phyloP scores from a whole-genome alignment of 2,329 filamentous ascomycete species.

The Neofusicoccum ribis region DNA sequence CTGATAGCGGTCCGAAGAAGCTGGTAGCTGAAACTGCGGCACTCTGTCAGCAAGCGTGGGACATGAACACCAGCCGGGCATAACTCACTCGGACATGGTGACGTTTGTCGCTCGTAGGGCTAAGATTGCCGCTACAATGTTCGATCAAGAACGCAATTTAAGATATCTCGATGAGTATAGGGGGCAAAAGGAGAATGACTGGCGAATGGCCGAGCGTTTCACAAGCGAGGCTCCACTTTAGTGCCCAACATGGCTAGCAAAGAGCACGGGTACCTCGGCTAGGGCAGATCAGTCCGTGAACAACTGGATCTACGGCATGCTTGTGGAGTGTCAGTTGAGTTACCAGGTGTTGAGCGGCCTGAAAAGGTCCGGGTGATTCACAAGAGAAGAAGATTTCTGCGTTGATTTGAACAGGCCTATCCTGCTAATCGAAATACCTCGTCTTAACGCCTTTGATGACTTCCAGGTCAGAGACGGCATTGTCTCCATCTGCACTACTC shows the following conservation, averaged over 20 bases:
- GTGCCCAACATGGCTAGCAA: background rate
- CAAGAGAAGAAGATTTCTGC: too few relatives aligned
- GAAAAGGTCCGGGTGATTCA: too few relatives aligned
- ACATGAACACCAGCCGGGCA: background rate
- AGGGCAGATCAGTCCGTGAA: background rate
- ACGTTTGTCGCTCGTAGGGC: background rate
- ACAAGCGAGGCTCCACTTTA: background rate
- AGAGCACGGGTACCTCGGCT: background rate
- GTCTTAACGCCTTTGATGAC: too few relatives aligned
- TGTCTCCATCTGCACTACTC: too few relatives aligned
- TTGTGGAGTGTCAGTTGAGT: too few relatives aligned
- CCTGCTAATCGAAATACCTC: too few relatives aligned
- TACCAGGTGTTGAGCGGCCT: too few relatives aligned
- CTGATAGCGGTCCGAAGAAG: conserved; percentile 3
- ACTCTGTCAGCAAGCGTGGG: background rate
- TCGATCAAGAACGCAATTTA: background rate
- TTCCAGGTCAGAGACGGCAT: too few relatives aligned
- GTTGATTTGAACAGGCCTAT: too few relatives aligned
- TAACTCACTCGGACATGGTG: background rate
- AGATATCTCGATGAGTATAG: background rate
- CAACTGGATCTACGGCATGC: background rate
- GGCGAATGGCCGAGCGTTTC: background rate
- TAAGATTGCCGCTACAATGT: background rate
- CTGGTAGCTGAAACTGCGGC: conserved; percentile 6
- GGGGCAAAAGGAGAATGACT: background rate